These are phyloP conservation scores for Podaxis pistillaris DNA, from an alignment of 768 basidiomycete genomes.

Conservation along the genomic window DNA sequence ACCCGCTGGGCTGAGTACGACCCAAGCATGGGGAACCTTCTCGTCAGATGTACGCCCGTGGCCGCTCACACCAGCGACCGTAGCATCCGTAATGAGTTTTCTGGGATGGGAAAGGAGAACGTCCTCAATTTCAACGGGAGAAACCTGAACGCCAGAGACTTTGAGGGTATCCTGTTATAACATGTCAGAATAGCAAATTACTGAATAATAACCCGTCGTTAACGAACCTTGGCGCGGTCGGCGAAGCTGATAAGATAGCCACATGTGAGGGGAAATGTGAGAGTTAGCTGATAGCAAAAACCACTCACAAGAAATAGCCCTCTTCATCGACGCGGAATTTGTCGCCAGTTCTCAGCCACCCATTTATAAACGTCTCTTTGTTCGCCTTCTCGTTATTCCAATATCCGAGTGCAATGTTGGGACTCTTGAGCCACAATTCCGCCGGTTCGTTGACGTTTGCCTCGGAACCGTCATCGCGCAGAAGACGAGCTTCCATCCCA, in stretches of 20 bases:
- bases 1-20: constrained; percentile 62
- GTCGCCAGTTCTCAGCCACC: constrained; percentile 80
- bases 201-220: neutral
- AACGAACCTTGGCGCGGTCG: constrained; percentile 68
- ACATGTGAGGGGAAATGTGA: neutral
- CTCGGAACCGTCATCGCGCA: constrained; percentile 56
- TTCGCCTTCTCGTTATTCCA: constrained; percentile 71
- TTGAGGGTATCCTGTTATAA: constrained; percentile 68
- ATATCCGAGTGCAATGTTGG: constrained; percentile 64
- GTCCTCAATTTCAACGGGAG: constrained; percentile 76
- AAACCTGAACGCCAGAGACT: constrained; percentile 77
- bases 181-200: neutral
- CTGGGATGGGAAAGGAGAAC: constrained; percentile 61
- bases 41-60: constrained; percentile 65
- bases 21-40: constrained; percentile 75
- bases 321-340: constrained; percentile 58
- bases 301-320: constrained; percentile 63
- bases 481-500: constrained; percentile 61
- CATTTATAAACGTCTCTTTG: constrained; percentile 61
- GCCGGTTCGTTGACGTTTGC: constrained; percentile 58
- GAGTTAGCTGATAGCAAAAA: neutral
- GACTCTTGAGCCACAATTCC: constrained; percentile 60
- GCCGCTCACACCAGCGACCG: constrained; percentile 73
- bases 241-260: constrained; percentile 51
- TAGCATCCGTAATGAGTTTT: constrained; percentile 59